Evolutionary conservation across 805 yeast genomes (phyloP), one percentile per base, ranked within the genome.

Genomic region (Diddensiella transvaalensis): DNA sequence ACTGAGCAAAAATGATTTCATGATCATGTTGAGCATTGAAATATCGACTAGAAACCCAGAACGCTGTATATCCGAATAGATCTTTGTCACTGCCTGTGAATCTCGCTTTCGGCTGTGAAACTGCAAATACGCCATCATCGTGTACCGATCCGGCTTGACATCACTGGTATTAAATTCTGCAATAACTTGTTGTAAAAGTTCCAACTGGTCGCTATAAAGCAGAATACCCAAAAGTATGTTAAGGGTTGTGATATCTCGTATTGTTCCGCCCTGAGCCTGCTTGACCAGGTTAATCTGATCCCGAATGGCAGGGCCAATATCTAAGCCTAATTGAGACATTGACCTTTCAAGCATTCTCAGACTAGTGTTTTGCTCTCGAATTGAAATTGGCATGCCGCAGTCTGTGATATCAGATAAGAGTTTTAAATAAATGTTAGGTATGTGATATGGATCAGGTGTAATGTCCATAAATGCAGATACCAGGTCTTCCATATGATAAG

Each of bases 401-500:
- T 52, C 61, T 19, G 29, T 48, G 47, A 69, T 38, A 22, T 63
- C 63, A 8, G 54, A 45, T 13, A 61, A 44, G 3, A 64, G 49
- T 2, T 21, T 17, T 22, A 49, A 44, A 39, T 49, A 61, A 26
- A 53, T 48, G 41, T 44, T 15, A 42, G 40, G 22, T 5, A 36
- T 11, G 22, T 29, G 23, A 11, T 23, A 11, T 5, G 47, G 45
- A 24, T 23, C 24, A 13, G 29, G 11, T 6, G 23, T 52, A 11
- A 52, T 47, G 2, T 43, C 37, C 46, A 55, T 49, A 29, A 65
- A 53, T 2, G 43, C 35, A 3, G 47, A 24, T 23, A 71, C 21
- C 4, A 70, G 49, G 8, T 54, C 59, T 50, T 70, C 73, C 21
- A 70, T 54, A 47, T 69, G 67, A 6, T 42, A 50, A 0, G 61